phyloP scores from a whole-genome alignment of 202 grass and related monocot genomes.

The Hordeum pubiflorum region DNA sequence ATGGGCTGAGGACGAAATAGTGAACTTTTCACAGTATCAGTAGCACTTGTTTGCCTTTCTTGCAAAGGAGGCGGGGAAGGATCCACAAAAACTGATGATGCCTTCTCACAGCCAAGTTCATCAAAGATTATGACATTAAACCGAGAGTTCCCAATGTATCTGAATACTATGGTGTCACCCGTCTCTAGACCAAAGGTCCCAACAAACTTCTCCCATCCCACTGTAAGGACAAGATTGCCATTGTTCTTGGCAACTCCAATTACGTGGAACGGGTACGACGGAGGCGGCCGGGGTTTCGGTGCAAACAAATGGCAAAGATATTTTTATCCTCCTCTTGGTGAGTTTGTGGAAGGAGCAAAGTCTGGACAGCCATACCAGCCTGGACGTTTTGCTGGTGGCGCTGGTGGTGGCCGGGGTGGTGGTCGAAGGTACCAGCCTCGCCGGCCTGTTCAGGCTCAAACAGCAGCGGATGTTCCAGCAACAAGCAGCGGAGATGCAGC shows the following conservation, averaged over 20 bases:
- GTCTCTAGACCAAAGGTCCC: neutral
- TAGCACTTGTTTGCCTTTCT: neutral
- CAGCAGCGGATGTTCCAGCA: too few relatives aligned
- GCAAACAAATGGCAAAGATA: too few relatives aligned
- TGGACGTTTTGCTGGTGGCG: too few relatives aligned
- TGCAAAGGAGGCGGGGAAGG: neutral
- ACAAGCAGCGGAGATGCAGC: too few relatives aligned
- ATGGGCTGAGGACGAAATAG: neutral
- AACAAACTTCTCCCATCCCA: neutral
- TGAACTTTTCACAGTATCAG: neutral
- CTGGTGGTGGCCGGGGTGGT: too few relatives aligned
- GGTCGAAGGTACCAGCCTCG: too few relatives aligned
- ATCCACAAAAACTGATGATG: neutral
- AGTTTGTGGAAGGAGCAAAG: too few relatives aligned
- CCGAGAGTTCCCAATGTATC: neutral
- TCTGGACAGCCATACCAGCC: too few relatives aligned
- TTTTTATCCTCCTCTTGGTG: too few relatives aligned
- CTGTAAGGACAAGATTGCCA: neutral
- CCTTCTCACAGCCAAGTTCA: constrained; percentile 1
- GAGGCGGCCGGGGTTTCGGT: too few relatives aligned
- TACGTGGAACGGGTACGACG: too few relatives aligned
- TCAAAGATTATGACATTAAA: constrained; percentile 3
- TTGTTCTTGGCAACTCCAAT: neutral
- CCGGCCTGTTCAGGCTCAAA: too few relatives aligned
- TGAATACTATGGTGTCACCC: neutral